Evolutionary conservation across 2,329 filamentous ascomycete species (phyloP), one percentile per base, ranked within the genome.

Genomic region (Fusarium mangiferae): DNA sequence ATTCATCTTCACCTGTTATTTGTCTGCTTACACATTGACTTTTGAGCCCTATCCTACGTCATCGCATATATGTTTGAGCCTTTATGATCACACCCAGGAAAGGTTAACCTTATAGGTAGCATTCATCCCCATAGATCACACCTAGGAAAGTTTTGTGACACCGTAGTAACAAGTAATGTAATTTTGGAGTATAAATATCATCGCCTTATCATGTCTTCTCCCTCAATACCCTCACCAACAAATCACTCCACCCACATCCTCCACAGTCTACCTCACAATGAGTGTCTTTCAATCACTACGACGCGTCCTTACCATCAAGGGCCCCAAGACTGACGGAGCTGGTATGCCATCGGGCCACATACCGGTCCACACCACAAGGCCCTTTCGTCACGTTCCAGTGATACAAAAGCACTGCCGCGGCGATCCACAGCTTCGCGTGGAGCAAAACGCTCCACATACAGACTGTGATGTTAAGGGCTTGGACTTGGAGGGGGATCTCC

Each of bases 201-300:
- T 13, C 14, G 10, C 2, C n/a, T 13, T 2, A 2, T 5, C 14
- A 3, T 18, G 4, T 8, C 10, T n/a, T 28, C 5, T 38, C 20
- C 24, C 14, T 28, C 11, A n/a, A 10, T 26, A 17, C 3, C 28
- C 14, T 13, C 24, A 39, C 8, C 14, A 28, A 28, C n/a, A 1
- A 6, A 24, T 18, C 11, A 20, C 24, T 28, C 7, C 2, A 26
- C 14, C 6, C 3, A 41, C 13, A 15, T 5, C 13, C 7, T 20
- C 7, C 46, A 24, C 20, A 4, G 2, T n/a, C 14, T 48, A 12
- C 36, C 9, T 22, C 28, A n/a, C 10, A 5, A 61, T 61, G 58
- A 56, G 17, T 20, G 2, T 54, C 4, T n/a, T 35, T 8, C 45
- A 54, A 35, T 18, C 28, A 33, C 13, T 60, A 10, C 33, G 36